phyloP scores from a whole-genome alignment of 139 green algal species.

The Chlorella sp. region DNA sequence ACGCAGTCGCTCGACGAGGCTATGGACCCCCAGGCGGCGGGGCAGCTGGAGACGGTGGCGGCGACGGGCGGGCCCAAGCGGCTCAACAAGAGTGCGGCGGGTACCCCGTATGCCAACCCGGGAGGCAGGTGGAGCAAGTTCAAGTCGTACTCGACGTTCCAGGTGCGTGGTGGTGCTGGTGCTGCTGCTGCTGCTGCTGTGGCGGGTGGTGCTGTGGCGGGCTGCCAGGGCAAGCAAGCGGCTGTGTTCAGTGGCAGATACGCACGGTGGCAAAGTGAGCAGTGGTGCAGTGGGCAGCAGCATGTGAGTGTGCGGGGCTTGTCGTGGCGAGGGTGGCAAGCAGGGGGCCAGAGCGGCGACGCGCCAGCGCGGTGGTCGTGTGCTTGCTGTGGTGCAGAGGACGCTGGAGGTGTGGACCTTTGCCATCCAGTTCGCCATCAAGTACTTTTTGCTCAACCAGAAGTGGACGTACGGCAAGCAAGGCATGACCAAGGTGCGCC shows the following conservation, averaged over 20 bases:
- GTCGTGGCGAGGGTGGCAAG: not conserved
- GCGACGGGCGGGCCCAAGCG: not conserved
- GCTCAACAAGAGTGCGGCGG: constrained; percentile 18
- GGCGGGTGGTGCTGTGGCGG: not conserved
- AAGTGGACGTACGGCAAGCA: constrained; percentile 74
- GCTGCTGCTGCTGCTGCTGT: not conserved
- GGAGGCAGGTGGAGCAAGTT: constrained; percentile 71
- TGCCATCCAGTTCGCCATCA: constrained; percentile 79
- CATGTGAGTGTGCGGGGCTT: not conserved
- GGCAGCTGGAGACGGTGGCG: constrained; percentile 55
- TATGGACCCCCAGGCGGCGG: constrained; percentile 41
- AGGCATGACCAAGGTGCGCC: constrained; percentile 28
- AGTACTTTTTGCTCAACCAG: constrained; percentile 48
- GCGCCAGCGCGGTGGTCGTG: not conserved
- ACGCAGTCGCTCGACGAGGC: constrained; percentile 33
- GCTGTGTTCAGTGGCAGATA: not conserved
- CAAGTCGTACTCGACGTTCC: constrained; percentile 56
- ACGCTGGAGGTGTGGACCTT: constrained; percentile 94
- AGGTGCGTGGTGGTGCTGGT: constrained; percentile 22
- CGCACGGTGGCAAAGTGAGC: too few species aligned
- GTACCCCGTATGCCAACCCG: constrained; percentile 57
- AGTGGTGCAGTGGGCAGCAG: not conserved
- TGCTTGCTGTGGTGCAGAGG: constrained; percentile 48
- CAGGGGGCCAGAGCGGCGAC: not conserved
- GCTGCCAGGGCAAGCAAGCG: not conserved